Evolutionary conservation across 1,284 basidiomycete species (phyloP).

Genomic region (Paramarasmius palmivorus): DNA sequence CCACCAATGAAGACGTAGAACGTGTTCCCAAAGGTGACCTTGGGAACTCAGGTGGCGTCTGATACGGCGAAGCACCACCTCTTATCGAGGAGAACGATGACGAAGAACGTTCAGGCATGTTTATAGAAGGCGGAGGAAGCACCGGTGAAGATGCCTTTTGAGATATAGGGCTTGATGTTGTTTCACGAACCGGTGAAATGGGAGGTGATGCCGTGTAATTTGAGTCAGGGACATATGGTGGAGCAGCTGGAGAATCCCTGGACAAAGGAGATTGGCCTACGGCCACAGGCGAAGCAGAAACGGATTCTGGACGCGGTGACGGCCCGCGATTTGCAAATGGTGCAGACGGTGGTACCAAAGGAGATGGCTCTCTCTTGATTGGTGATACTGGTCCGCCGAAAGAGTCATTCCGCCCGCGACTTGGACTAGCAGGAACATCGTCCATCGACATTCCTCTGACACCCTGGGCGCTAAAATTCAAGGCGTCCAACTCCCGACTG

Average conservation of each 20-base stretch:
- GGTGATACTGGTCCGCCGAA: neutral
- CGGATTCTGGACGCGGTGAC: slow-evolving; percentile 6
- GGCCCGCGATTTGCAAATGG: slow-evolving; percentile 10
- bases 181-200: slow-evolving; percentile 2
- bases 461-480: slow-evolving; percentile 46
- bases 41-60: slow-evolving; percentile 33
- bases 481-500: slow-evolving; percentile 58
- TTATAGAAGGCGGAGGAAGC: slow-evolving; percentile 6
- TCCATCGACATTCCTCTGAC: slow-evolving; percentile 5
- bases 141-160: neutral
- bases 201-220: slow-evolving; percentile 1
- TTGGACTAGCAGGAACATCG: slow-evolving; percentile 1
- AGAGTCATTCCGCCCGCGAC: neutral
- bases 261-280: neutral
- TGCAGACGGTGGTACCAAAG: slow-evolving; percentile 9
- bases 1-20: slow-evolving; percentile 9
- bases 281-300: neutral
- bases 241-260: neutral
- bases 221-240: neutral
- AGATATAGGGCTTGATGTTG: slow-evolving; percentile 15
- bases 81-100: slow-evolving; percentile 13
- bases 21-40: slow-evolving; percentile 27
- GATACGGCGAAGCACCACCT: slow-evolving; percentile 23
- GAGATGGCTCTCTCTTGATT: slow-evolving; percentile 5
- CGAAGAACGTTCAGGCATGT: slow-evolving; percentile 9